Evolutionary conservation across 2,329 filamentous ascomycete species (phyloP).

Genomic region (Neopestalotiopsis sp.): DNA sequence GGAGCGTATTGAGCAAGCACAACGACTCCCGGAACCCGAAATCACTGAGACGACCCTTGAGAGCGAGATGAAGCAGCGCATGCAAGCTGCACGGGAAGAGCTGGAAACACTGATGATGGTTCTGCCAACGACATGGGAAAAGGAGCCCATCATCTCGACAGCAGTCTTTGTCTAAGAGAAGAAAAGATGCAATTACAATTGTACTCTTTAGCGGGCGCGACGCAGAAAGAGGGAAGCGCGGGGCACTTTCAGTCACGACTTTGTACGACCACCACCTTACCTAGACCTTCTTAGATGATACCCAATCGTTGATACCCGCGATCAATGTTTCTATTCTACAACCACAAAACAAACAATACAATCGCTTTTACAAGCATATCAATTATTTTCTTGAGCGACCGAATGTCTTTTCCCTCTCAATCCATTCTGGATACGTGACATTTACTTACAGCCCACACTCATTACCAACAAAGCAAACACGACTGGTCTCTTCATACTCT

Average conservation of each 20-base stretch:
- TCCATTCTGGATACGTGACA: neutral
- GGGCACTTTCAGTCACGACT: neutral
- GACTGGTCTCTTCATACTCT: neutral
- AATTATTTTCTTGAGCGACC: neutral
- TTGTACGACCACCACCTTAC: neutral
- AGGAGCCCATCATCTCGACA: constrained; percentile 34
- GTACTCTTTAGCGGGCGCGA: neutral
- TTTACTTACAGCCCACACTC: neutral
- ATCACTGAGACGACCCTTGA: neutral
- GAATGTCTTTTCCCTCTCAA: too few species aligned
- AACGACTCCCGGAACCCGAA: constrained; percentile 11
- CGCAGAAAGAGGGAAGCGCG: neutral
- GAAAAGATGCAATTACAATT: constrained; percentile 24
- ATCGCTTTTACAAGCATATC: neutral
- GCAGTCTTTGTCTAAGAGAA: constrained; percentile 34
- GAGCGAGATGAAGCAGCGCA: constrained; percentile 34
- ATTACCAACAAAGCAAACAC: neutral
- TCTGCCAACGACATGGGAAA: constrained; percentile 34
- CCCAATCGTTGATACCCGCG: neutral
- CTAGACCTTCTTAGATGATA: neutral
- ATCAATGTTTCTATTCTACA: neutral
- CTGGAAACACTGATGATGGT: constrained; percentile 36
- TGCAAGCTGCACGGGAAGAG: constrained; percentile 36
- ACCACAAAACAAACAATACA: neutral
- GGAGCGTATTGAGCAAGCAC: constrained; percentile 26